Base-by-base conservation (phyloP, 805 yeast genomes). In the Nakazawaea peltata region DNA sequence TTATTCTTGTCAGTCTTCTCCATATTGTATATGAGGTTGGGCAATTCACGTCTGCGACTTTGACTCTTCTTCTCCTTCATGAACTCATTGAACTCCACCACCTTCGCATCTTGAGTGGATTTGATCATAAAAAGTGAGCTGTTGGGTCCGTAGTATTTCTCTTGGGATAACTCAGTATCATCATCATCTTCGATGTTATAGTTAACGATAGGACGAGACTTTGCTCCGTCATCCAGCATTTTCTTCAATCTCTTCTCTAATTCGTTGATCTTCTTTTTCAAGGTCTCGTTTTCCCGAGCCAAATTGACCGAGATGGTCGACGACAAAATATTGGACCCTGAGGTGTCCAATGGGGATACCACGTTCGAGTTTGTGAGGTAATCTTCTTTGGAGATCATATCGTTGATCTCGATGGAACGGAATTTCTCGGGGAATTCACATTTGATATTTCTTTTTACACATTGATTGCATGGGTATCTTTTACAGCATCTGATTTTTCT, bases 131-230 rank as follows among this genome's bases (percentile, higher is more conserved):
- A 69, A 27, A 54, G 51, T 5, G 69, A 59, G n/a, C 71, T 66
- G 40, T 62, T 69, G 1, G 77, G 75, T 0, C 75, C 75, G 44
- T 67, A 71, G 42, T 64, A 71, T 37, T 66, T 67, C 21, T 57
- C 60, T 23, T 62, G 67, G 18, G 61, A 50, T 16, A 64, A 58
- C 42, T 60, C 66, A 3, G 38, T 26, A 24, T 31, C 38, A 12
- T 30, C 26, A 16, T 48, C 28, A n/a, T n/a, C n/a, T n/a, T n/a
- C n/a, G n/a, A n/a, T n/a, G n/a, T n/a, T n/a, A n/a, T n/a, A n/a
- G 41, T 47, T 27, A 34, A 41, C 23, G 14, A 35, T 39, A 4
- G 26, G 29, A 2, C 37, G 27, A 13, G 36, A 38, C 19, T 24
- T 37, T 13, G 23, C 18, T 3, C 30, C 33, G 13, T 34, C 40